These are phyloP conservation scores for Carnegiea gigantea DNA, from an alignment of 179 eudicot genomes.

Conservation along the genomic window DNA sequence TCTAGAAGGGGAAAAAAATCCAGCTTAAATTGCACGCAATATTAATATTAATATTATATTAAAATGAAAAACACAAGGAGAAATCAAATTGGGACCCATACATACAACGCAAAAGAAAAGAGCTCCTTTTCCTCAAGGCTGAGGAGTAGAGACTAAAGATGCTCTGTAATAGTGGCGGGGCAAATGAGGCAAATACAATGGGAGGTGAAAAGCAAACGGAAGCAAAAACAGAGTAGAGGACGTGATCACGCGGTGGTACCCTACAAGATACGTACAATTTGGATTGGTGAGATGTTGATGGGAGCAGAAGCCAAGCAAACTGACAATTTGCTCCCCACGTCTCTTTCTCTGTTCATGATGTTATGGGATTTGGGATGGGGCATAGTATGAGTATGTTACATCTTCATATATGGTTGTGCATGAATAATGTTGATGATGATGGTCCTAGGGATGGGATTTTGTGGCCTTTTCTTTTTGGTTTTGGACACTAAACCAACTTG, in stretches of 20 bases:
- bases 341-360: not conserved
- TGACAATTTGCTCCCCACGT: not conserved
- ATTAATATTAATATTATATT: not conserved
- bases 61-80: not conserved
- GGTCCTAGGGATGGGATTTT: not conserved
- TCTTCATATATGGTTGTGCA: not conserved
- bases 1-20: not conserved
- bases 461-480: not conserved
- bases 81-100: not conserved
- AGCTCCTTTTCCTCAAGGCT: not conserved
- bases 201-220: not conserved
- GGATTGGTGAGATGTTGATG: slow-evolving; percentile 5
- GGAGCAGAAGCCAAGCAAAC: not conserved
- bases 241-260: not conserved
- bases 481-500: not conserved
- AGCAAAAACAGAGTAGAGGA: slow-evolving; percentile 1
- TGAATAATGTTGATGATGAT: not conserved
- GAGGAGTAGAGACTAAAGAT: not conserved
- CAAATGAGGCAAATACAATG: not conserved
- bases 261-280: not conserved
- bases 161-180: not conserved
- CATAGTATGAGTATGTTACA: not conserved
- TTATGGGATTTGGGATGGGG: not conserved
- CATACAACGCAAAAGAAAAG: not conserved
- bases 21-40: not conserved